Evolutionary conservation across 345 rosid species (phyloP).

Genomic region (Garcia nutans): DNA sequence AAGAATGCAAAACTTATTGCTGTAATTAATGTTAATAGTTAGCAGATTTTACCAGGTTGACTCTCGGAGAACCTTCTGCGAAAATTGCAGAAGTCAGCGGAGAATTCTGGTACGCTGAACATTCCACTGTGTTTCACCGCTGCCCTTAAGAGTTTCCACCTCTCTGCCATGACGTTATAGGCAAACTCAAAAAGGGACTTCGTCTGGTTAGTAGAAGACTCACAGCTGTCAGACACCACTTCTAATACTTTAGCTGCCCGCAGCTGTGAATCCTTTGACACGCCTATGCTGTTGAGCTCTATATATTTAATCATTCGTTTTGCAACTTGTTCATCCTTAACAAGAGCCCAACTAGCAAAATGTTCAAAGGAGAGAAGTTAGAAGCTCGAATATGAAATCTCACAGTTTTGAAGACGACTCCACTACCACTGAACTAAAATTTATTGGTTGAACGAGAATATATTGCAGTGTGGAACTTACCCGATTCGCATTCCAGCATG

Average conservation of each 20-base stretch:
- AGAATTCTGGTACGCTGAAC: slow-evolving; percentile 62
- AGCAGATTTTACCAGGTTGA: slow-evolving; percentile 61
- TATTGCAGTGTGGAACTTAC: slow-evolving; percentile 32
- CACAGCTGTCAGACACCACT: slow-evolving; percentile 54
- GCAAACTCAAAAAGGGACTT: slow-evolving; percentile 58
- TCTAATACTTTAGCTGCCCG: slow-evolving; percentile 76
- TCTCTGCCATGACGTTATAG: slow-evolving; percentile 45
- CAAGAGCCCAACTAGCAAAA: slow-evolving; percentile 74
- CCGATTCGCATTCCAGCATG: slow-evolving; percentile 97
- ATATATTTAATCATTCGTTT: slow-evolving; percentile 73
- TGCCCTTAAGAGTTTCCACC: slow-evolving; percentile 68
- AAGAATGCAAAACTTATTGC: too few relatives aligned
- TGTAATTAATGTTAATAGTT: not conserved
- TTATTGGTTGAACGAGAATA: too few relatives aligned
- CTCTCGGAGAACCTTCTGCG: slow-evolving; percentile 42
- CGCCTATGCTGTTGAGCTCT: slow-evolving; percentile 84
- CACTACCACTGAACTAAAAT: not conserved
- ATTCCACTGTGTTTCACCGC: slow-evolving; percentile 55
- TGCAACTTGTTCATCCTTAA: slow-evolving; percentile 66
- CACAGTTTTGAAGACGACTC: not conserved
- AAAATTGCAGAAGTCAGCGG: slow-evolving; percentile 56
- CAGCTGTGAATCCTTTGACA: slow-evolving; percentile 85
- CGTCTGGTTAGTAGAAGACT: slow-evolving; percentile 8
- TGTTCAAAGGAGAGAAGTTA: not conserved
- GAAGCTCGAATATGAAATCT: too few relatives aligned